Percentiles rank a stretch among this genome's conserved stretches.
Evolutionary conservation across 768 basidiomycete genomes (phyloP).

Genomic region (Leccinum variicolor): DNA sequence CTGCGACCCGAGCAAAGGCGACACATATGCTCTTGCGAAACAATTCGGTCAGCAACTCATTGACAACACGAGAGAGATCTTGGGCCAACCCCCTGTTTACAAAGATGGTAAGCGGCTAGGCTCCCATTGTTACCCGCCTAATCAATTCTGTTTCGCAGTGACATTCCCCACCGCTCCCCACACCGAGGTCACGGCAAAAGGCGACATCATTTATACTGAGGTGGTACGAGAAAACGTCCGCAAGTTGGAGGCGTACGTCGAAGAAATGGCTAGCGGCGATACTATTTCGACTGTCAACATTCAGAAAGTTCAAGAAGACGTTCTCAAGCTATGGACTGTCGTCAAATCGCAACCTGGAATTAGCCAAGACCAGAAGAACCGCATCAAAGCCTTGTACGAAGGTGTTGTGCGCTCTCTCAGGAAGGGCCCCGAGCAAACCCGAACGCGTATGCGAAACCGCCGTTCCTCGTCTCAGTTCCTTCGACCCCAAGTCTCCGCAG

Average conservation of each 20-base stretch:
- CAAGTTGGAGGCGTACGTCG: constrained; percentile 95
- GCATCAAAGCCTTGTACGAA: constrained; percentile 92
- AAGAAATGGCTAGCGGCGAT: constrained; percentile 97
- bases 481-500: constrained; percentile 77
- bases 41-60: constrained; percentile 95
- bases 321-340: constrained; percentile 94
- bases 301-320: constrained; percentile 96
- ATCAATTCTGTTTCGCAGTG: constrained; percentile 42
- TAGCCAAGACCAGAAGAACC: constrained; percentile 93
- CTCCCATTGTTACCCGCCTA: neutral
- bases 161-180: constrained; percentile 98
- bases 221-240: constrained; percentile 95
- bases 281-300: constrained; percentile 86
- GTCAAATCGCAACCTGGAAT: constrained; percentile 97
- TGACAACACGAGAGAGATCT: constrained; percentile 85
- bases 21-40: constrained; percentile 93
- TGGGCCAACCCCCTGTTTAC: constrained; percentile 84
- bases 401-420: constrained; percentile 93
- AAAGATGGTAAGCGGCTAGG: constrained; percentile 76
- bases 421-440: constrained; percentile 63
- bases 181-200: constrained; percentile 90
- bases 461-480: constrained; percentile 97
- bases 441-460: constrained; percentile 62
- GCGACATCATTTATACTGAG: constrained; percentile 93
- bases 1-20: constrained; percentile 76